Evolutionary conservation across 495 filamentous ascomycete species (phyloP), one percentile per base, ranked within the genome.

Genomic region (Aeminium ludgeri): DNA sequence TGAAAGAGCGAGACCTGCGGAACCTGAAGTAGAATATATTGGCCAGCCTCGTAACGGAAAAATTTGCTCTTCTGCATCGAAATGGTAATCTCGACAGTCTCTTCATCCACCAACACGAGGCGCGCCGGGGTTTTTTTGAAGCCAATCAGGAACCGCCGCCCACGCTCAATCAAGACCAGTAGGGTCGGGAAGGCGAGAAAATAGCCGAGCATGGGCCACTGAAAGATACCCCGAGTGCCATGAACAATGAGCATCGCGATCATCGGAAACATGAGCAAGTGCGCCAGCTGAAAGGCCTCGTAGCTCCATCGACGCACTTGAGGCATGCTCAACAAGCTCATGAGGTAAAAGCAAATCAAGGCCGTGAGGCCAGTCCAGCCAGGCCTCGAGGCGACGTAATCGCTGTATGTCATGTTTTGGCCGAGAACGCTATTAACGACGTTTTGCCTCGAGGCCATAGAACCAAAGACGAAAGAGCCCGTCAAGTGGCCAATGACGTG

Each of bases 191-290:
- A 56, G 10, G 56, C 57, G 16, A 63, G 51, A 53, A 53, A 63
- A 47, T 59, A 63, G 11, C 60, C 60, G 16, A 63, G 42, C 59
- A 63, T 63, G 30, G 59, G 59, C 15, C 10, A 46, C 42, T 63
- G 57, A 2, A 63, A 36, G 2, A 61, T 42, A 1, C 42, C 57
- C 1, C 41, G 40, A 1, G 57, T 57, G 17, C 59, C 59, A 32
- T 63, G 59, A 1, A 54, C 58, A 16, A 46, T 46, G 3, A 63
- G 42, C 6, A 63, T 43, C 2, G 44, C 59, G 29, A 63, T 52
- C 39, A 63, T 59, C 8, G 58, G 59, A 34, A 55, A 63, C 56
- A 63, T 61, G 16, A 61, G 54, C 1, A 63, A 45, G 36, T 63
- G 58, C 17, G 55, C 57, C 3, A 58, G 45, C 36, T 63, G 59